Evolutionary conservation across 2,329 filamentous ascomycete genomes (phyloP), one percentile per base, ranked within the genome.

Genomic region (Colletotrichum sp.): DNA sequence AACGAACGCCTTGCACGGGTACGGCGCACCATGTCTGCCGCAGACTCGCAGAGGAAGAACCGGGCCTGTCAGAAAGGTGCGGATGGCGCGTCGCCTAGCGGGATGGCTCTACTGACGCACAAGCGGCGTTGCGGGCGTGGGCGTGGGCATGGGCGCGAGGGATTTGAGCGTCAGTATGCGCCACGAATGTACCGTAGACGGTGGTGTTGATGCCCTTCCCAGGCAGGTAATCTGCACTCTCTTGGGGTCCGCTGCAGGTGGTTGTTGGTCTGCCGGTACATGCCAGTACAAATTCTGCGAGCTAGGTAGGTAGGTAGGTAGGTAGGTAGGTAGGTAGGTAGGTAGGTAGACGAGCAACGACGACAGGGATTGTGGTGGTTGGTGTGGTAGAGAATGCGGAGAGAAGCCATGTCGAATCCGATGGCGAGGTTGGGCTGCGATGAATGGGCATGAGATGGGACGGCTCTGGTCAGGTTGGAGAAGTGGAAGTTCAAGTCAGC

Each of bases 211-310:
- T 55, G 55, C 69, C 69, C 69, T 52, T n/a, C 44, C 44, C 3
- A 52, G 44, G 44, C 16, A 52, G 18, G 44, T 52, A 72, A 63
- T 28, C 44, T 71, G 59, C 67, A 63, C 30, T 32, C 60, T 49
- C 72, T 60, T 52, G 71, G 68, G 63, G 63, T 72, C 36, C 30
- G 69, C 59, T 64, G 69, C 72, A 39, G 72, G 68, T 71, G 60
- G 15, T 64, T 26, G 28, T 55, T 62, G 18, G 21, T 32, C 26
- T 52, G 69, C 57, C 55, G 69, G 69, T 75, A 68, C 70, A 63
- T 63, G 63, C 16, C 39, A 57, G 63, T 57, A 68, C 72, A 44
- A 63, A 24, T 39, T 52, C 68, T 32, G 32, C 72, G 18, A 13
- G 16, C 28, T 24, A 34, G 15, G 8, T 21, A 52, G 12, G 28